Base-by-base conservation (phyloP, 1,284 basidiomycete genomes). In the Ceratobasidium theobromae region DNA sequence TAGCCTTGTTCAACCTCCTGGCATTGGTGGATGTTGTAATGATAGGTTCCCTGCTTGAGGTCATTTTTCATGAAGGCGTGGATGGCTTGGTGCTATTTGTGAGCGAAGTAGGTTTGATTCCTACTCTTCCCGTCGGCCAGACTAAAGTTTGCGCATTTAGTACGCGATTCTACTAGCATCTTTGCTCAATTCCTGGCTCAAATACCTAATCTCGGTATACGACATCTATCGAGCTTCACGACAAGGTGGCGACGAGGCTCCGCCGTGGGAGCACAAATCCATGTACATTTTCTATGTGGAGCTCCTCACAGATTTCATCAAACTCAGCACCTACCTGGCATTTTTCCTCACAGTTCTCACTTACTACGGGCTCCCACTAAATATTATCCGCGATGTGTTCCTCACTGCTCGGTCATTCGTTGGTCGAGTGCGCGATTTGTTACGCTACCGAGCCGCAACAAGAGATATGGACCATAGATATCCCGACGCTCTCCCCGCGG, bases 251-350 rank as follows among this genome's bases (percentile, higher is more conserved):
- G 91, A 89, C 72, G 91, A 91, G 74, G 93, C 93, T 0, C 91
- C 93, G 67, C 85, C 88, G 52, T 99, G 96, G 97, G 95, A 99
- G 76, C 88, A 91, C 73, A 99, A 99, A 81, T 95, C 92, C 79
- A 96, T 98, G 86, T 96, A 88, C 80, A 81, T 93, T 14, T 97
- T 98, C 79, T 98, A 97, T 74, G 87, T 98, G 70, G 96, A 98
- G 72, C 79, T 98, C 46, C 81, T 83, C n/a, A 95, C 94, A 53
- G 96, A 98, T 76, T 95, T 97, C 77, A 78, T 94, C 70, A 98
- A 98, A 76, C 83, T 99, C 67, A 81, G 89, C 53, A 97, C 91
- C 0, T 99, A 99, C 79, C 83, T 97, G 68, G 79, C 88, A 52
- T 98, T 98, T 83, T 96, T 97, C 81, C 83, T 86, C 69, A 85